phyloP scores from a whole-genome alignment of 768 basidiomycete species.

The Calocera viscosa region DNA sequence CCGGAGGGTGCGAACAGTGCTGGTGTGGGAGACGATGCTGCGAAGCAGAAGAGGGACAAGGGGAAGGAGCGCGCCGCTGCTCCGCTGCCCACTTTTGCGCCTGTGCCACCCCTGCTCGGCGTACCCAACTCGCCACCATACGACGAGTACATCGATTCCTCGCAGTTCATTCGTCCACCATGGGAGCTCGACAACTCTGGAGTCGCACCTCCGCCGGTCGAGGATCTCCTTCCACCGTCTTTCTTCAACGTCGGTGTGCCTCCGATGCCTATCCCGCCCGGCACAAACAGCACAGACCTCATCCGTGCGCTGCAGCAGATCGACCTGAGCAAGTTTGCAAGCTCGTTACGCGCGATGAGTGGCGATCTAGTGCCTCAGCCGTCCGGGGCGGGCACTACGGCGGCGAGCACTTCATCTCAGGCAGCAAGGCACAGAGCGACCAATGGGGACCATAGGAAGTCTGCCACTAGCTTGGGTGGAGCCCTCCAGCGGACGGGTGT shows the following conservation, averaged over 20 bases:
- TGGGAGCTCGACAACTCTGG: conserved; percentile 21
- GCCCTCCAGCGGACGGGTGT: background rate
- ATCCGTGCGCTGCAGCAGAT: conserved; percentile 6
- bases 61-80: conserved; percentile 29
- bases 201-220: conserved; percentile 17
- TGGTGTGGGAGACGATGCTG: background rate
- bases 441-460: conserved; percentile 1
- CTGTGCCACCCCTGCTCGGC: conserved; percentile 17
- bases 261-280: background rate
- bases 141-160: conserved; percentile 38
- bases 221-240: background rate
- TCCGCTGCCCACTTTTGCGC: conserved; percentile 14
- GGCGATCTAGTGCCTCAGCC: background rate
- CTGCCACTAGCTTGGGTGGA: background rate
- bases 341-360: background rate
- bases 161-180: conserved; percentile 36
- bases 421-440: background rate
- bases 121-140: conserved; percentile 21
- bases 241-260: conserved; percentile 1
- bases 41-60: conserved; percentile 17
- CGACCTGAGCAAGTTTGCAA: conserved; percentile 4
- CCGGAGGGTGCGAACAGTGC: background rate
- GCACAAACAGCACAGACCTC: background rate
- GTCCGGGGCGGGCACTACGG: background rate
- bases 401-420: background rate